A percentile compares a stretch with the other conserved stretches of the same genome.
Conservation (phyloP, 2,329 filamentous ascomycete genomes). For the Hypoxylon sp. region DNA sequence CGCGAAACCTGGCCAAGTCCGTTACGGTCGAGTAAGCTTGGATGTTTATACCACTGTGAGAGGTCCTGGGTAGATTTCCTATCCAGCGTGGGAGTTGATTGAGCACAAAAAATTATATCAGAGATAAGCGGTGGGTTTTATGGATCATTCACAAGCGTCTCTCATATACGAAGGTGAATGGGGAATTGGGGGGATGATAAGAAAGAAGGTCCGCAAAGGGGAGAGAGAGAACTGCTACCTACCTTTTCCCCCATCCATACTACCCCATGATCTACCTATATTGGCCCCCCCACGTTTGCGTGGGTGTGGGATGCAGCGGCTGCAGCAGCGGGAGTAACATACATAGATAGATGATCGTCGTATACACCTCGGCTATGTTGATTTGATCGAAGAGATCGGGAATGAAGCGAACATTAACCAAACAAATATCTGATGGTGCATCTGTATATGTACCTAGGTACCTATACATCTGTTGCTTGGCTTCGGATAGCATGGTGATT, state of each 20-base stretch:
- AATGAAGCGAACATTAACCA: slow-evolving; percentile 34
- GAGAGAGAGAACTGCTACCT: slow-evolving; percentile 18
- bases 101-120: slow-evolving; percentile 37
- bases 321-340: slow-evolving; percentile 24
- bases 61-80: slow-evolving; percentile 30
- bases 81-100: slow-evolving; percentile 44
- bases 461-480: background rate
- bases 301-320: slow-evolving; percentile 24
- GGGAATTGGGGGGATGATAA: slow-evolving; percentile 36
- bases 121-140: slow-evolving; percentile 38
- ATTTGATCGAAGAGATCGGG: slow-evolving; percentile 24
- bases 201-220: slow-evolving; percentile 17
- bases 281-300: slow-evolving; percentile 20
- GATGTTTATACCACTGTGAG: slow-evolving; percentile 26
- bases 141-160: slow-evolving; percentile 43
- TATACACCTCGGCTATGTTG: slow-evolving; percentile 26
- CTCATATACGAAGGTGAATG: slow-evolving; percentile 33
- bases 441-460: no score
- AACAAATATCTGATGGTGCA: background rate
- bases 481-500: background rate
- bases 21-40: slow-evolving; percentile 91
- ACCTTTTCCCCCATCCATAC: slow-evolving; percentile 5
- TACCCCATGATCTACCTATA: slow-evolving; percentile 24
- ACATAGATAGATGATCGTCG: slow-evolving; percentile 21
- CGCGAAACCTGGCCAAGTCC: slow-evolving; percentile 97